Percentiles rank a stretch among this genome's conserved stretches.
Conservation (phyloP, 2,329 filamentous ascomycete genomes). For the Colletotrichum plurivorum region DNA sequence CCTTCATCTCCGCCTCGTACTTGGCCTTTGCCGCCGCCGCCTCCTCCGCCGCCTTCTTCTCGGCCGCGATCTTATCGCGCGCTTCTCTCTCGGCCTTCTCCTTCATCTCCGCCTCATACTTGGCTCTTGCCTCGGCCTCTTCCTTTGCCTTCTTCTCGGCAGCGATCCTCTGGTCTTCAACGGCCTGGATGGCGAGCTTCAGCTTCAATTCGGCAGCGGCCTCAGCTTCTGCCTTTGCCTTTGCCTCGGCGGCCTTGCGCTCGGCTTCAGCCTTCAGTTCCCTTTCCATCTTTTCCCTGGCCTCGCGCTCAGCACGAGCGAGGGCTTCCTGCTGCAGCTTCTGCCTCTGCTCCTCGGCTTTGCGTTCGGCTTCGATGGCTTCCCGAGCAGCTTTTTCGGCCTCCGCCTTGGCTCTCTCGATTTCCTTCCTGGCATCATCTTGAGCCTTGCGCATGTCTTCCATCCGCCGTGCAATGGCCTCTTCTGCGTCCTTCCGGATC, state of each 20-base stretch:
- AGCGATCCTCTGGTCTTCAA: constrained; percentile 56
- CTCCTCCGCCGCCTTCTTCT: constrained; percentile 46
- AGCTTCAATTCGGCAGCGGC: constrained; percentile 51
- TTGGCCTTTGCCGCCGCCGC: constrained; percentile 45
- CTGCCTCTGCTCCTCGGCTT: constrained; percentile 62
- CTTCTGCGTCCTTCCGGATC: constrained; percentile 62
- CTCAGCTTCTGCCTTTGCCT: constrained; percentile 57
- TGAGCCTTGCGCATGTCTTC: constrained; percentile 58
- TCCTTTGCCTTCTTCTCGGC: constrained; percentile 54
- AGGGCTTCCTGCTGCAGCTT: constrained; percentile 53
- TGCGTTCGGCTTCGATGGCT: constrained; percentile 60
- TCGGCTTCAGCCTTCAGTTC: constrained; percentile 61
- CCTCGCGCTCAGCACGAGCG: constrained; percentile 49
- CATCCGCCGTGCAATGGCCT: constrained; percentile 57
- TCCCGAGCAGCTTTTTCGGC: constrained; percentile 60
- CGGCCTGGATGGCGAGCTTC: constrained; percentile 51
- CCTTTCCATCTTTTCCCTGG: constrained; percentile 55
- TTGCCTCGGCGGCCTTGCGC: constrained; percentile 54
- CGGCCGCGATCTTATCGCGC: constrained; percentile 49
- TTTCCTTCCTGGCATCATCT: constrained; percentile 62
- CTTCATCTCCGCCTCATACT: constrained; percentile 49
- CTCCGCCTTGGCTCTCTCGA: constrained; percentile 62
- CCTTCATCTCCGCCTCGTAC: constrained; percentile 48
- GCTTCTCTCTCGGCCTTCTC: constrained; percentile 54
- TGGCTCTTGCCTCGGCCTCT: constrained; percentile 50